phyloP scores from a whole-genome alignment of 108 stramenopile genomes.

The Asterionellopsis glacialis region DNA sequence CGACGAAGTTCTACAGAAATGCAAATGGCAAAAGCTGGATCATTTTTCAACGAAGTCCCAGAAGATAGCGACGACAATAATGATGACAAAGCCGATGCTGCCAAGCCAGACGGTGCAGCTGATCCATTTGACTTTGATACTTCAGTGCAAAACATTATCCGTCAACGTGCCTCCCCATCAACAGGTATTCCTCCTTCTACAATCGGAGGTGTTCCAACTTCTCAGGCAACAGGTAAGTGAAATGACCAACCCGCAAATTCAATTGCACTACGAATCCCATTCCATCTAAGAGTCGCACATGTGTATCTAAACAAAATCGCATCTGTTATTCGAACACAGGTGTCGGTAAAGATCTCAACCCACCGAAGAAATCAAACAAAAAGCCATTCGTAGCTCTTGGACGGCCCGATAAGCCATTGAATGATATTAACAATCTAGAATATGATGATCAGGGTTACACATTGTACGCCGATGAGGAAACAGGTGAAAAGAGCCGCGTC shows the following conservation, averaged over 20 bases:
- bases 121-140: slow-evolving; percentile 7
- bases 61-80: slow-evolving; percentile 18
- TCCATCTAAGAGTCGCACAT: not conserved
- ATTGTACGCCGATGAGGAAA: slow-evolving; percentile 76
- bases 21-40: slow-evolving; percentile 22
- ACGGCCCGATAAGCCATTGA: slow-evolving; percentile 40
- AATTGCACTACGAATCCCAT: not conserved
- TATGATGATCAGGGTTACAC: slow-evolving; percentile 88
- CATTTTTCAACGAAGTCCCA: slow-evolving; percentile 54
- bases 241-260: slow-evolving; percentile 13
- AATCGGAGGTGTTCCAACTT: slow-evolving; percentile 41
- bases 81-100: slow-evolving; percentile 2
- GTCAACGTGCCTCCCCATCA: slow-evolving; percentile 18
- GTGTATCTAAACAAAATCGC: not conserved
- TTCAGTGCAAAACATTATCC: slow-evolving; percentile 3
- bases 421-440: slow-evolving; percentile 76
- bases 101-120: not conserved
- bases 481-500: slow-evolving; percentile 83
- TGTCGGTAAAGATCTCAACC: not conserved
- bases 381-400: slow-evolving; percentile 68
- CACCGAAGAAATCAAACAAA: not conserved
- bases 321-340: not conserved
- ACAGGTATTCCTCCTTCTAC: slow-evolving; percentile 35
- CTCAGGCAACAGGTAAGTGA: slow-evolving; percentile 21
- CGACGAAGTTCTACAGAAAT: too few relatives aligned